These are phyloP conservation scores for Trichosphaerium sp. DNA, from an alignment of 78 protist genomes.

Conservation along the genomic window DNA sequence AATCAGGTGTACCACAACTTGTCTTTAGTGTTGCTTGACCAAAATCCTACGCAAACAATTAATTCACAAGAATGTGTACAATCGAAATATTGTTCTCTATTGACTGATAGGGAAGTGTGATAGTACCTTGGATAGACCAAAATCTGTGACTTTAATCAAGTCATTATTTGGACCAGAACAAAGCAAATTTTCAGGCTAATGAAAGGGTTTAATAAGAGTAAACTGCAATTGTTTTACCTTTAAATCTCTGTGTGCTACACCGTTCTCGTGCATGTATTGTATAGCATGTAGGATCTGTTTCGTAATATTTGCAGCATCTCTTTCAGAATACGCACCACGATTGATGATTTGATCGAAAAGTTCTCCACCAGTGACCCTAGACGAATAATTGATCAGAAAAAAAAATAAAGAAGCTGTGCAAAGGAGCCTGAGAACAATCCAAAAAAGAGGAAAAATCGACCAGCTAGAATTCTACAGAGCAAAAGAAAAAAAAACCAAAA, in stretches of 20 bases:
- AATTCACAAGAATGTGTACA: too few species aligned
- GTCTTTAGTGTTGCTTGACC: slow-evolving; percentile 53
- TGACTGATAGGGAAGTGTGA: too few species aligned
- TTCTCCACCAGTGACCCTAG: slow-evolving; percentile 84
- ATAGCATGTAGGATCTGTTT: slow-evolving; percentile 58
- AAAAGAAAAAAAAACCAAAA: too few species aligned
- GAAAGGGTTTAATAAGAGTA: not conserved
- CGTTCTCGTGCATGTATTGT: slow-evolving; percentile 66
- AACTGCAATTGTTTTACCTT: slow-evolving; percentile 32
- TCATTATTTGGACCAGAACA: slow-evolving; percentile 9
- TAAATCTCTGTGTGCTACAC: slow-evolving; percentile 80
- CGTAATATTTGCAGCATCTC: slow-evolving; percentile 56
- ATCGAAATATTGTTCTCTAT: too few species aligned
- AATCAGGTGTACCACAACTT: slow-evolving; percentile 76
- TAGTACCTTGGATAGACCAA: slow-evolving; percentile 66
- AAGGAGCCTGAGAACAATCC: too few species aligned
- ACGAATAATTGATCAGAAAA: not conserved
- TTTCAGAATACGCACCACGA: slow-evolving; percentile 69
- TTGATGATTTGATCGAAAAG: slow-evolving; percentile 76
- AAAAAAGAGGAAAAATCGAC: too few species aligned
- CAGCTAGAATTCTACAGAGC: too few species aligned
- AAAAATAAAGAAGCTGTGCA: not conserved
- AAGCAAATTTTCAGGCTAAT: slow-evolving; percentile 65
- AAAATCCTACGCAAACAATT: too few species aligned
- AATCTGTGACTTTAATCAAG: slow-evolving; percentile 68